Base-by-base conservation (phyloP, 2,329 filamentous ascomycete species). In the Pseudogymnoascus pannorum region DNA sequence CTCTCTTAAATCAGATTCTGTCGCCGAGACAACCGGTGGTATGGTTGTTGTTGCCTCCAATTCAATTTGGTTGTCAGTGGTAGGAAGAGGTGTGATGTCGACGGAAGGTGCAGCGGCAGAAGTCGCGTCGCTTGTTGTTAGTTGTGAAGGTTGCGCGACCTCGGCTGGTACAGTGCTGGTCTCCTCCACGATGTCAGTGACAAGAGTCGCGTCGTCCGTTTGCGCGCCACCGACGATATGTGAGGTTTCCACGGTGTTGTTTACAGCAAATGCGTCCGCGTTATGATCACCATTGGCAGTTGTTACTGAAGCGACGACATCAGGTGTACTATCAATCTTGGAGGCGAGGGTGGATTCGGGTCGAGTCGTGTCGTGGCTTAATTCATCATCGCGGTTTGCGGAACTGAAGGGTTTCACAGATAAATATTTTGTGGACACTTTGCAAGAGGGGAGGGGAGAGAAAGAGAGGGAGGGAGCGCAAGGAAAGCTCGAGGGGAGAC, bases 401-500 rank as follows among this genome's bases (percentile, higher is more conserved):
- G 59, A 65, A 69, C 71, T 73, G 67, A 60, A 66, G 64, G 60
- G 66, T 68, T 70, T 64, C 38, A 68, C 68, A 70, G 60, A 71
- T 70, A 71, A 71, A 69, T 72, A 71, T 60, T 69, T 69, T 44
- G 58, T 68, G 66, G 61, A 71, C 68, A 54, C 42, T 51, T 51
- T 51, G 42, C 42, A 51, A 51, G 66, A 68, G 61, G 38, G 70
- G 66, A 59, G 66, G 67, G 51, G 67, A 68, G 68, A 18, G 65
- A 65, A 64, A 59, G 66, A 67, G 51, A 29, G 7, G 26, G 26
- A 68, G 68, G 22, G 65, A 65, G 60, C 66, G 66, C 8, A 66
- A 69, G 58, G 66, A 64, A 61, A 68, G 40, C 60, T 62, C 67
- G 68, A 71, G 68, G 69, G 66, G 33, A 71, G 70, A 82, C 83